Percentiles rank a stretch among this genome's conserved stretches.
phyloP scores from a whole-genome alignment of 805 yeast genomes.

The Tetrapisispora nanseiensis region DNA sequence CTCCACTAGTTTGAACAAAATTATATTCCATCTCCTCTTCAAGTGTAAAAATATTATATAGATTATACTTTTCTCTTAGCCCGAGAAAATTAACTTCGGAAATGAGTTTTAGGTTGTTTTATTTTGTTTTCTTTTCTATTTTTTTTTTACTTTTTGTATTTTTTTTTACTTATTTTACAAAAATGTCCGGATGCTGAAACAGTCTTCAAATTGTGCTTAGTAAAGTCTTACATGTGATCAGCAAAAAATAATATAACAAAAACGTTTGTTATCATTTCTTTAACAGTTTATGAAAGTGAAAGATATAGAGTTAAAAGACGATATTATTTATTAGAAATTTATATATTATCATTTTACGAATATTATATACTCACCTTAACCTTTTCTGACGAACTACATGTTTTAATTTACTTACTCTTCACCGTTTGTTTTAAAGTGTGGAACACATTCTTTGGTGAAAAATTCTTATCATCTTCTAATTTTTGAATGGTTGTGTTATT shows the following conservation, averaged over 20 bases:
- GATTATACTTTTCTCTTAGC: too few species aligned
- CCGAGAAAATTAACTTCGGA: too few species aligned
- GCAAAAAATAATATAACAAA: too few species aligned
- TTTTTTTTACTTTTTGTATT: too few species aligned
- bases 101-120: too few species aligned
- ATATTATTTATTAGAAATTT: not conserved
- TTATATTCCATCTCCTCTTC: too few species aligned
- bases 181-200: conserved; percentile 1
- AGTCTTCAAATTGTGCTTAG: not conserved
- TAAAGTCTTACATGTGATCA: not conserved
- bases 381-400: not conserved
- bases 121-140: too few species aligned
- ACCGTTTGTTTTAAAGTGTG: conserved; percentile 28
- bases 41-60: too few species aligned
- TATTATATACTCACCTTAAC: not conserved
- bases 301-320: not conserved
- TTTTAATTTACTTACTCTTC: not conserved
- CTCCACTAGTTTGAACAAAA: too few species aligned
- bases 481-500: conserved; percentile 33
- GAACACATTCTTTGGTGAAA: conserved; percentile 23
- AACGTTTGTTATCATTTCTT: too few species aligned
- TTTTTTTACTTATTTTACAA: not conserved
- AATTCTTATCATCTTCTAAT: conserved; percentile 32
- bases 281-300: not conserved
- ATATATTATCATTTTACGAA: not conserved